phyloP scores from a whole-genome alignment of 306 rosid genomes.

The Prosopis cineraria region DNA sequence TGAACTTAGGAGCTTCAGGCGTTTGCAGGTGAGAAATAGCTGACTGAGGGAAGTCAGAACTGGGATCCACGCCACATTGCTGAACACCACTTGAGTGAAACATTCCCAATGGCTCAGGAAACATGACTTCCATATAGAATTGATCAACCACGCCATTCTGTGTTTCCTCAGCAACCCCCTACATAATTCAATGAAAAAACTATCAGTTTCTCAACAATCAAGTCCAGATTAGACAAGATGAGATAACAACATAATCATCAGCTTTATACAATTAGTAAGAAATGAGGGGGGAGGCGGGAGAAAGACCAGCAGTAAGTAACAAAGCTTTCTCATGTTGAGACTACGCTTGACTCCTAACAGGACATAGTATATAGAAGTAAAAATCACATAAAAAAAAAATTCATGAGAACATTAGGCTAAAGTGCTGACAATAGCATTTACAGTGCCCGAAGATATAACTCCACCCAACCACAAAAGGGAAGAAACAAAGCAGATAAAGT shows the following conservation, averaged over 20 bases:
- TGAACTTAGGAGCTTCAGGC: constrained; percentile 48
- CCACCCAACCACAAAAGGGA: neutral
- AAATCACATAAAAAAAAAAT: neutral
- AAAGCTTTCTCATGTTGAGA: neutral
- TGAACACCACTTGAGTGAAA: constrained; percentile 33
- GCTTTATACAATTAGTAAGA: constrained; percentile 1
- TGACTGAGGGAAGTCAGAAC: constrained; percentile 50
- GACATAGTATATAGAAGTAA: neutral
- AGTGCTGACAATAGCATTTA: neutral
- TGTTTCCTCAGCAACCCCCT: constrained; percentile 63
- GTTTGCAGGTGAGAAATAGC: constrained; percentile 41
- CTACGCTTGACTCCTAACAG: constrained; percentile 1
- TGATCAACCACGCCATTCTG: constrained; percentile 50
- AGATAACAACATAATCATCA: neutral
- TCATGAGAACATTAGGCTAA: neutral
- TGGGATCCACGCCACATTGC: constrained; percentile 45
- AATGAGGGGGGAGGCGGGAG: neutral
- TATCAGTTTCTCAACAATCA: constrained; percentile 1
- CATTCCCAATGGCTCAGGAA: constrained; percentile 33
- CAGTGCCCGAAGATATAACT: neutral
- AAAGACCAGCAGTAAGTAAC: neutral
- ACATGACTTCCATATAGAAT: constrained; percentile 28
- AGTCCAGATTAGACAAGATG: neutral
- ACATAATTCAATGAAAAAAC: constrained; percentile 25
- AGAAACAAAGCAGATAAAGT: neutral